Evolutionary conservation across 208 protist genomes (phyloP).

Genomic region (Acanthamoeba sp.): DNA sequence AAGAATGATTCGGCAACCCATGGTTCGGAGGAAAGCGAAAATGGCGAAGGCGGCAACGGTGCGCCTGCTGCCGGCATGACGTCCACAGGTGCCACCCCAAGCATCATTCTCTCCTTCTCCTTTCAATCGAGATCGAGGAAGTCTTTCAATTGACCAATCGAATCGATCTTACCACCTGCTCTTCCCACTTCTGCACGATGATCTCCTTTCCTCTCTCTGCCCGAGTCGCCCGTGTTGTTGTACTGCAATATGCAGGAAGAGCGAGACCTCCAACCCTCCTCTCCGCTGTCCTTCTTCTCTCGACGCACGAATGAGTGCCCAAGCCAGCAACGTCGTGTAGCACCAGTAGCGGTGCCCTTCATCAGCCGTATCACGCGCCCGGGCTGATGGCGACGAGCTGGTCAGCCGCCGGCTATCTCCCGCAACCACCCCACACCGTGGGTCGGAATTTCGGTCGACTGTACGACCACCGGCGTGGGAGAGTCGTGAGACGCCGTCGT

Average conservation of each 20-base stretch:
- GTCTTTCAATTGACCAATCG: too few relatives aligned
- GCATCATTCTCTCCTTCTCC: neutral
- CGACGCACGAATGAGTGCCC: neutral
- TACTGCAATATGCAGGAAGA: too few relatives aligned
- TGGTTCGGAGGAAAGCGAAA: neutral
- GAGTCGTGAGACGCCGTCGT: too few relatives aligned
- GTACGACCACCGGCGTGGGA: too few relatives aligned
- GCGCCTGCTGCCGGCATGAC: neutral
- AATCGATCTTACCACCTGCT: neutral
- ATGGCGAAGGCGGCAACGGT: neutral
- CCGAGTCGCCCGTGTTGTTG: too few relatives aligned
- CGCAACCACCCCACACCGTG: neutral
- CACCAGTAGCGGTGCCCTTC: neutral
- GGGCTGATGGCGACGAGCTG: too few relatives aligned
- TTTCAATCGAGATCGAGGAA: neutral
- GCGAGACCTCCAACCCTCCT: too few relatives aligned
- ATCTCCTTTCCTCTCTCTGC: too few relatives aligned
- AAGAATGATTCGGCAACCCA: constrained; percentile 1
- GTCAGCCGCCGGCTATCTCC: neutral
- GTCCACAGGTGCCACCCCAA: neutral
- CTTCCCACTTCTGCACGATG: neutral
- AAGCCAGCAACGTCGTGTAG: neutral
- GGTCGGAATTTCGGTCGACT: neutral
- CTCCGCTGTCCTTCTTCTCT: neutral
- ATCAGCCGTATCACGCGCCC: too few relatives aligned